These are phyloP conservation scores for Lineolata rhizophorae DNA, from an alignment of 495 filamentous ascomycete genomes.

Conservation along the genomic window DNA sequence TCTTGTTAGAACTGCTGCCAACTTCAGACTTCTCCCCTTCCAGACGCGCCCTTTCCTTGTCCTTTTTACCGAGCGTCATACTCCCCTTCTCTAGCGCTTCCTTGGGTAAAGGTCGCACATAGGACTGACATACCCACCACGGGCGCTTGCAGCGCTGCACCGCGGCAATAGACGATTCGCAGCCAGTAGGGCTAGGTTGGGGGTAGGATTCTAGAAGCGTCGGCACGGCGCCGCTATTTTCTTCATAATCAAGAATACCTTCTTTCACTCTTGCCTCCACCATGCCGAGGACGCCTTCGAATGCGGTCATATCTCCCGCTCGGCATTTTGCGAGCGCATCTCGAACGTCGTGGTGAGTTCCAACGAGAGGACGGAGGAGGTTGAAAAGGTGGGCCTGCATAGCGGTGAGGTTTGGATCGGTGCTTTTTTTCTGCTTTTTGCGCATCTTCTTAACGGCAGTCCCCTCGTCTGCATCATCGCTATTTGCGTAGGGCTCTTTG, in stretches of 20 bases:
- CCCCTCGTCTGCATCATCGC: slow-evolving; percentile 8
- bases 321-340: slow-evolving; percentile 48
- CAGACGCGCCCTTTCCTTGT: slow-evolving; percentile 18
- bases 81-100: slow-evolving; percentile 71
- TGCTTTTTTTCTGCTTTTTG: slow-evolving; percentile 41
- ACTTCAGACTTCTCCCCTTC: slow-evolving; percentile 16
- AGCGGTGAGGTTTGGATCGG: slow-evolving; percentile 50
- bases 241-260: slow-evolving; percentile 53
- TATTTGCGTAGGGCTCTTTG: slow-evolving; percentile 16
- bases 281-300: slow-evolving; percentile 45
- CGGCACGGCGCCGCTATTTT: slow-evolving; percentile 11
- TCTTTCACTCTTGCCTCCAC: slow-evolving; percentile 47
- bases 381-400: slow-evolving; percentile 92
- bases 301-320: slow-evolving; percentile 42
- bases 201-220: slow-evolving; percentile 5
- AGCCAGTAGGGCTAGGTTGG: slow-evolving; percentile 1
- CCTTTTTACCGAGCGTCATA: slow-evolving; percentile 41
- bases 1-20: too few relatives aligned
- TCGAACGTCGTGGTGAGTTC: slow-evolving; percentile 55
- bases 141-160: slow-evolving; percentile 53
- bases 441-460: slow-evolving; percentile 26
- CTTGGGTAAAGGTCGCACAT: slow-evolving; percentile 68
- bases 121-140: slow-evolving; percentile 86
- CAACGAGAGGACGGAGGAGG: slow-evolving; percentile 60
- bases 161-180: slow-evolving; percentile 39